These are phyloP conservation scores for Lipomyces japonicus DNA, from an alignment of 805 yeast species.

Conservation along the genomic window DNA sequence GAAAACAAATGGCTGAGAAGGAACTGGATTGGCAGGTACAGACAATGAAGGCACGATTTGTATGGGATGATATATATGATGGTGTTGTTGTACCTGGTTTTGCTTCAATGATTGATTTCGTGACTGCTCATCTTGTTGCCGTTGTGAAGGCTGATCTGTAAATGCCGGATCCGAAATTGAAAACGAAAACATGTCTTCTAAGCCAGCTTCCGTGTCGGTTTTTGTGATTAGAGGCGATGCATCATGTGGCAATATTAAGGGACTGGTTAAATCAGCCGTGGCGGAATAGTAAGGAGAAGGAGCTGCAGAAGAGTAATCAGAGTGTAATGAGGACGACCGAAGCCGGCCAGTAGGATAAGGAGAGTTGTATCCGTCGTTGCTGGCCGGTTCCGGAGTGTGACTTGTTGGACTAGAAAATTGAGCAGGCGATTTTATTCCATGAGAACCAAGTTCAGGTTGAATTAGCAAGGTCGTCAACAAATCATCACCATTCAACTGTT, in stretches of 20 bases:
- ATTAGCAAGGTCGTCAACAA: background rate
- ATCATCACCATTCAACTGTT: too few species aligned
- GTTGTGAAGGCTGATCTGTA: background rate
- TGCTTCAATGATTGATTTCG: background rate
- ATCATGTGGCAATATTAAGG: background rate
- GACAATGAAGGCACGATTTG: background rate
- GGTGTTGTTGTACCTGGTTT: slow-evolving; percentile 1
- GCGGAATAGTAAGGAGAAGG: slow-evolving; percentile 8
- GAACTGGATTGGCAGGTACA: background rate
- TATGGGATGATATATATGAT: background rate
- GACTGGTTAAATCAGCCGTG: background rate
- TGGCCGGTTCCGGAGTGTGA: too few species aligned
- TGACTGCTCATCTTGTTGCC: background rate
- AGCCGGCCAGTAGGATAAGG: slow-evolving; percentile 1
- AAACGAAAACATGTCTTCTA: slow-evolving; percentile 14
- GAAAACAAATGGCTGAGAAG: slow-evolving; percentile 1
- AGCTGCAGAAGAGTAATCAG: slow-evolving; percentile 19
- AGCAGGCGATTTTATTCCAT: background rate
- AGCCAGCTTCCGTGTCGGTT: slow-evolving; percentile 7
- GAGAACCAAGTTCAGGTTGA: background rate
- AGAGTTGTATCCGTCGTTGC: background rate
- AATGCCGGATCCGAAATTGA: slow-evolving; percentile 11
- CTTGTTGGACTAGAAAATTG: background rate
- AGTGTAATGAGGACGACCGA: slow-evolving; percentile 20
- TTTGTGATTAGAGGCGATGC: slow-evolving; percentile 14